These are phyloP conservation scores for Fusarium chuoi DNA, from an alignment of 2,329 filamentous ascomycete genomes.

Conservation along the genomic window DNA sequence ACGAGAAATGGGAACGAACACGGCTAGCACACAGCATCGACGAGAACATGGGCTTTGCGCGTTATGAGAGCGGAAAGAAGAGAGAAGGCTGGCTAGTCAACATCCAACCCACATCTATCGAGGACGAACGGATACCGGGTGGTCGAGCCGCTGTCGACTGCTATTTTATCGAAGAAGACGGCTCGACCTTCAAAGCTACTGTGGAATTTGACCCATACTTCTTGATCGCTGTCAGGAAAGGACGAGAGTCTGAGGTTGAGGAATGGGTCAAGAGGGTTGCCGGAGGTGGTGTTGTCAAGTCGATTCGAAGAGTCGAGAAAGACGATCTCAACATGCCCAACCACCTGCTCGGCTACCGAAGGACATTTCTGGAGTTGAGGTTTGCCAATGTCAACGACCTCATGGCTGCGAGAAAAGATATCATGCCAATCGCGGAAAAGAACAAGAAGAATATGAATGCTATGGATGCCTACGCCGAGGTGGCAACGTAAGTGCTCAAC, in stretches of 20 bases:
- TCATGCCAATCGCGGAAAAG: conserved; percentile 92
- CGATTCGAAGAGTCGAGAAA: conserved; percentile 81
- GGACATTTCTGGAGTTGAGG: conserved; percentile 86
- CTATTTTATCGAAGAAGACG: conserved; percentile 93
- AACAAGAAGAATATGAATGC: conserved; percentile 97
- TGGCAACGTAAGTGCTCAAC: conserved; percentile 74
- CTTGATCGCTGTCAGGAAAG: conserved; percentile 87
- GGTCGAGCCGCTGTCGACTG: conserved; percentile 93
- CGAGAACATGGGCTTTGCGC: conserved; percentile 91
- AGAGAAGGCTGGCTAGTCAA: conserved; percentile 95
- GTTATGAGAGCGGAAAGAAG: conserved; percentile 86
- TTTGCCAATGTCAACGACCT: conserved; percentile 91
- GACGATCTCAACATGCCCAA: conserved; percentile 97
- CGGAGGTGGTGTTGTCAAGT: conserved; percentile 84
- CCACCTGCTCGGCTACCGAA: conserved; percentile 88
- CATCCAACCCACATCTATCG: conserved; percentile 87
- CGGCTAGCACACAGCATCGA: conserved; percentile 89
- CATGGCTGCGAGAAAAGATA: conserved; percentile 82
- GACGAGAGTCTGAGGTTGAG: conserved; percentile 91
- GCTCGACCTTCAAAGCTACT: conserved; percentile 93
- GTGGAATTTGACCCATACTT: conserved; percentile 98
- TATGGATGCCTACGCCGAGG: conserved; percentile 98
- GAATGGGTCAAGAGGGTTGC: conserved; percentile 88
- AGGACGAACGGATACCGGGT: conserved; percentile 84
- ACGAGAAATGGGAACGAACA: conserved; percentile 91